Evolutionary conservation across 768 basidiomycete genomes (phyloP).

Genomic region (Lactarius evosmus): DNA sequence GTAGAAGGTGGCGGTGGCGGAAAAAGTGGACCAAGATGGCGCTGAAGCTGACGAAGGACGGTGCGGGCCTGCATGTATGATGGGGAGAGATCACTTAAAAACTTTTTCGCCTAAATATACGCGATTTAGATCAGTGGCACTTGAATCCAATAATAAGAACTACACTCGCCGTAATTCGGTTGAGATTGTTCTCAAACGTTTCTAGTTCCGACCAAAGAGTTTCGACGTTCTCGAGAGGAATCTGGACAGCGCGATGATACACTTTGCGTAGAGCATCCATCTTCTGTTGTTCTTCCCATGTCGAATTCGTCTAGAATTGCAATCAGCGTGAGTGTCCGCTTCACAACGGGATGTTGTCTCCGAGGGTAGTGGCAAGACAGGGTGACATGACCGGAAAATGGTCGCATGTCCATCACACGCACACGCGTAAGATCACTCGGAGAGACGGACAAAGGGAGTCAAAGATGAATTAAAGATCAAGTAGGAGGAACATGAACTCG

Average conservation of each 20-base stretch:
- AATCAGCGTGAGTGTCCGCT: slow-evolving; percentile 22
- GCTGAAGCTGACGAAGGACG: slow-evolving; percentile 75
- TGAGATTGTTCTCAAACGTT: slow-evolving; percentile 83
- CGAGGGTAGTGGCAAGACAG: slow-evolving; percentile 16
- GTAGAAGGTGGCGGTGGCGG: slow-evolving; percentile 46
- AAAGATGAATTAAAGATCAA: slow-evolving; percentile 27
- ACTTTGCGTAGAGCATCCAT: slow-evolving; percentile 90
- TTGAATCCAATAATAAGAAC: background rate
- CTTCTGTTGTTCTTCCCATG: slow-evolving; percentile 95
- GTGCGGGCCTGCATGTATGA: slow-evolving; percentile 94
- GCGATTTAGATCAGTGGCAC: background rate
- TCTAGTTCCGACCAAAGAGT: slow-evolving; percentile 92
- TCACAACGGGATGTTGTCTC: slow-evolving; percentile 13
- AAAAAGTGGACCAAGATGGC: slow-evolving; percentile 62
- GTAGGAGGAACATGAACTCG: slow-evolving; percentile 25
- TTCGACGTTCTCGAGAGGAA: slow-evolving; percentile 92
- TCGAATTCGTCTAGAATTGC: slow-evolving; percentile 55
- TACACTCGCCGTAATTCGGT: slow-evolving; percentile 68
- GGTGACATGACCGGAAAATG: slow-evolving; percentile 3
- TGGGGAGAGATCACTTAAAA: slow-evolving; percentile 88
- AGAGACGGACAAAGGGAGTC: slow-evolving; percentile 8
- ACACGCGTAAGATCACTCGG: slow-evolving; percentile 26
- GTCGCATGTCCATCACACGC: slow-evolving; percentile 25
- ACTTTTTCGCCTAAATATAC: slow-evolving; percentile 77
- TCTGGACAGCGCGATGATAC: slow-evolving; percentile 91